Base-by-base conservation (phyloP, 345 rosid genomes). In the Gossypium bickii region DNA sequence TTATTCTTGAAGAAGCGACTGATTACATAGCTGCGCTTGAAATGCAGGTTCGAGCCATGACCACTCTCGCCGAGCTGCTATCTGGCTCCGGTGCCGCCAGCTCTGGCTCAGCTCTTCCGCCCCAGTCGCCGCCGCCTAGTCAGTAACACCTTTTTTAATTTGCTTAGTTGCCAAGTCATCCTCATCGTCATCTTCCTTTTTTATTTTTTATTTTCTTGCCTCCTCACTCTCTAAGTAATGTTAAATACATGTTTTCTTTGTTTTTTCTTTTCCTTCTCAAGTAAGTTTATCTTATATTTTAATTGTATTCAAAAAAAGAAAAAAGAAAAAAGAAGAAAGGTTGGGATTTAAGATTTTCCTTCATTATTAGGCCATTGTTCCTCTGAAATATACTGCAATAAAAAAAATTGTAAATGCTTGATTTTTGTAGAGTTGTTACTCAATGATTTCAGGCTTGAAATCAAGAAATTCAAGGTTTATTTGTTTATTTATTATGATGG, bases 21-120 rank as follows among this genome's bases (percentile, higher is more conserved):
- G 99, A 96, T 86, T 96, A 96, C 69, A 96, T 96, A 53, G 92
- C 94, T 12, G 99, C 99, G 3, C 83, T 93, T 76, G 94, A 96
- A 97, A 96, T 96, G 99, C 98, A 96, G 80, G 87, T 96, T 60
- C 84, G 95, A 67, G 89, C 97, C 79, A 90, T 96, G 99, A 85
- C 79, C n/a, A 90, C 91, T 29, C 78, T 96, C 24, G 89, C 91
- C 45, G 84, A 88, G 74, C 84, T 89, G 0, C 81, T 91, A 68
- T 86, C 90, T 47, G 83, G 82, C 44, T 43, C 68, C 5, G 75
- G 79, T 78, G 60, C 86, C 38, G 4, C n/a, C 41, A 76, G 77
- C 80, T 75, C 89, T 6, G 65, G 73, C 77, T 76, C 85, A 18
- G 74, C 81, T 15, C 55, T 64, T 68, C 75, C 77, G 64, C 81